These are phyloP conservation scores for Vitis hybrid DNA, from an alignment of 177 flowering plant species.

Conservation along the genomic window DNA sequence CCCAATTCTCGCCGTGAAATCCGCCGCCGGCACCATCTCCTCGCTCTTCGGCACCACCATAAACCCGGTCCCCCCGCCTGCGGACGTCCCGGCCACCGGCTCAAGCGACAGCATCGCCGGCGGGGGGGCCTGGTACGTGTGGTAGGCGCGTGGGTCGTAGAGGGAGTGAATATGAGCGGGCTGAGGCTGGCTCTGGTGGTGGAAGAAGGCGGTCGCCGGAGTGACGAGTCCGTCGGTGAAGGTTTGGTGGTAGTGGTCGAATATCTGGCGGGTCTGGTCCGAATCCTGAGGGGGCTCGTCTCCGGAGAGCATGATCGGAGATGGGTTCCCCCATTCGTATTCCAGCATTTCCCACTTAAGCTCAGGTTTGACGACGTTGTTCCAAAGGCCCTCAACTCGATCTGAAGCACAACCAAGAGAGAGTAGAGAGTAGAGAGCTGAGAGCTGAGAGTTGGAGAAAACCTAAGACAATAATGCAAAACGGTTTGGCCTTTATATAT, in stretches of 20 bases:
- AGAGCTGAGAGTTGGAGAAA: too few species aligned
- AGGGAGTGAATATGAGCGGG: slow-evolving; percentile 21
- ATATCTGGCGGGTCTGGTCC: slow-evolving; percentile 35
- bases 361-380: background rate
- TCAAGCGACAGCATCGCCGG: slow-evolving; percentile 32
- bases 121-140: slow-evolving; percentile 25
- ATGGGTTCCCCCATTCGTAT: slow-evolving; percentile 76
- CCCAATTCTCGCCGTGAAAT: slow-evolving; percentile 57
- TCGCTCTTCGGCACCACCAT: slow-evolving; percentile 53
- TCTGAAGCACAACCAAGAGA: too few species aligned
- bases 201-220: slow-evolving; percentile 6
- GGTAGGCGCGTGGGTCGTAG: slow-evolving; percentile 41
- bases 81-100: slow-evolving; percentile 10
- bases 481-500: too few species aligned
- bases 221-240: slow-evolving; percentile 19
- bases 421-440: too few species aligned
- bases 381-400: background rate
- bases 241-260: slow-evolving; percentile 37
- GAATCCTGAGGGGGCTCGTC: slow-evolving; percentile 33
- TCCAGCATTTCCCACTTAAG: slow-evolving; percentile 48
- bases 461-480: too few species aligned
- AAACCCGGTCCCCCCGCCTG: slow-evolving; percentile 26
- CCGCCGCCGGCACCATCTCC: slow-evolving; percentile 20
- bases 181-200: slow-evolving; percentile 11
- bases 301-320: slow-evolving; percentile 39